Evolutionary conservation across 2,329 filamentous ascomycete genomes (phyloP).

Genomic region (Trichophaea hybrida): DNA sequence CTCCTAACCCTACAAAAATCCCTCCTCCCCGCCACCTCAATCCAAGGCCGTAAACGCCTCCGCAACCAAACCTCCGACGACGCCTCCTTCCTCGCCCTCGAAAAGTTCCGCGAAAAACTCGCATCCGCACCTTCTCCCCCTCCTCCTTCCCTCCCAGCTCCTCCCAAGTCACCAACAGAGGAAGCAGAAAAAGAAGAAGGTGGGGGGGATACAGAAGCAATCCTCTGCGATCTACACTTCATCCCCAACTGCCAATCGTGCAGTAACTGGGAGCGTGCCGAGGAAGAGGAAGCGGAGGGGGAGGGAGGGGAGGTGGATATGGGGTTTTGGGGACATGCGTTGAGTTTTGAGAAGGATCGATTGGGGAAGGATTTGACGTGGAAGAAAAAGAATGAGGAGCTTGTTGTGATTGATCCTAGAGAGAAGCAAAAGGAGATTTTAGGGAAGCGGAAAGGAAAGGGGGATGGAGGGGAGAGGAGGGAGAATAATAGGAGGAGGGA

Average conservation of each 20-base stretch:
- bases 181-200: constrained; percentile 29
- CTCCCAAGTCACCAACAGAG: constrained; percentile 22
- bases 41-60: constrained; percentile 54
- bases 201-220: constrained; percentile 51
- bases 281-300: constrained; percentile 41
- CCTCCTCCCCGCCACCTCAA: constrained; percentile 59
- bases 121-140: constrained; percentile 34
- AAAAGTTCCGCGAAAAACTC: constrained; percentile 66
- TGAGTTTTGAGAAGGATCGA: constrained; percentile 78
- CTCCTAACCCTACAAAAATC: constrained; percentile 43
- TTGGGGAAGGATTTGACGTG: constrained; percentile 82
- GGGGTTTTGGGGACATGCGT: constrained; percentile 71
- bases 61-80: constrained; percentile 40
- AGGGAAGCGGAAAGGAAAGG: constrained; percentile 47
- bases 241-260: constrained; percentile 92
- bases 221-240: constrained; percentile 84
- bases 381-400: constrained; percentile 76
- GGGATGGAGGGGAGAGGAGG: constrained; percentile 31
- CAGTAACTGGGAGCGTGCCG: constrained; percentile 56
- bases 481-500: constrained; percentile 34
- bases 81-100: constrained; percentile 54
- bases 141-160: constrained; percentile 28
- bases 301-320: constrained; percentile 33
- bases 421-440: constrained; percentile 63
- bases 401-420: constrained; percentile 83